These are phyloP conservation scores for Monosporascus sp. DNA, from an alignment of 2,329 filamentous ascomycete species.

Conservation along the genomic window DNA sequence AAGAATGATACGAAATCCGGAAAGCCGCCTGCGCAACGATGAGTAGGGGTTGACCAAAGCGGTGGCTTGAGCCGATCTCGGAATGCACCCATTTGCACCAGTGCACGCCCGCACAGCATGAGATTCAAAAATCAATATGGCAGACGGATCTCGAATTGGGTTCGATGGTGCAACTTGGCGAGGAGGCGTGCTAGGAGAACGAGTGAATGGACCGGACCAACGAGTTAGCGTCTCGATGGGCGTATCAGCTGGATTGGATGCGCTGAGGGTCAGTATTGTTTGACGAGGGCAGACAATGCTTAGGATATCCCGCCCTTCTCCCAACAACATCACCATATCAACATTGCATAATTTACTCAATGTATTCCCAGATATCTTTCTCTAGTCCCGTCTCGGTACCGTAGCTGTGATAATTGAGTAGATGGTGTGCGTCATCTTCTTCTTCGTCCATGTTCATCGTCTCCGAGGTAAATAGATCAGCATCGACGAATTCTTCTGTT, in stretches of 20 bases:
- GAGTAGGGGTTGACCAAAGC: not conserved
- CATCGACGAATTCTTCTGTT: no score
- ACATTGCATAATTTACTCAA: not conserved
- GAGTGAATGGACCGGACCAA: not conserved
- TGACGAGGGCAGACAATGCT: not conserved
- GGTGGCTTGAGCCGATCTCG: not conserved
- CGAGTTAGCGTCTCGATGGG: not conserved
- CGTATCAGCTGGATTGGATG: not conserved
- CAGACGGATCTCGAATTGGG: not conserved
- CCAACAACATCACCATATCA: not conserved
- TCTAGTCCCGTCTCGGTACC: not conserved
- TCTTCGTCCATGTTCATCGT: not conserved
- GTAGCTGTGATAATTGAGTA: no score
- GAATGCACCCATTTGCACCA: not conserved
- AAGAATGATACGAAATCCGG: conserved; percentile 23
- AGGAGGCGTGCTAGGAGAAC: not conserved
- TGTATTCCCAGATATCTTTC: not conserved
- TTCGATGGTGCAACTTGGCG: not conserved
- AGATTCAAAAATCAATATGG: not conserved
- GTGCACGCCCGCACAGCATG: not conserved
- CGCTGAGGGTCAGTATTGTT: not conserved
- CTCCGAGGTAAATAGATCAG: not conserved
- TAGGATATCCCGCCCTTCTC: not conserved
- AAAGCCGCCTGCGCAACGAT: conserved; percentile 23
- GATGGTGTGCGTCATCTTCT: not conserved